phyloP scores from a whole-genome alignment of 106 monocot genomes.

The Dactylorhiza incarnata region DNA sequence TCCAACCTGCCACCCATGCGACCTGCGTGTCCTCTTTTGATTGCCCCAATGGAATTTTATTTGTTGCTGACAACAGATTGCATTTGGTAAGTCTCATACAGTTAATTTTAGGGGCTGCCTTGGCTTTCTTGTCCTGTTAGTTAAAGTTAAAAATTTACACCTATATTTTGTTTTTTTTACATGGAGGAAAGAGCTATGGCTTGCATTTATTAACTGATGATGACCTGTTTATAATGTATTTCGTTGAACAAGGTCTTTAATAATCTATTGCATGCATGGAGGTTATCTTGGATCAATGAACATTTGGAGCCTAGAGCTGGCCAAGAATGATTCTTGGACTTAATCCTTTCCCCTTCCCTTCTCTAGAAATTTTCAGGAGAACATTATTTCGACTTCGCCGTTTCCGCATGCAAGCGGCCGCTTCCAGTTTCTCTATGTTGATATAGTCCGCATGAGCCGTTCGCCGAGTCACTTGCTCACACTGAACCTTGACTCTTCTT shows the following conservation, averaged over 20 bases:
- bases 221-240: not conserved
- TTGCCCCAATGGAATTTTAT: constrained; percentile 77
- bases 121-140: not conserved
- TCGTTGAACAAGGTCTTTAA: no score
- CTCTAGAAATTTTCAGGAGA: no score
- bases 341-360: no score
- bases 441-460: no score
- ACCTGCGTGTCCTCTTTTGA: constrained; percentile 68
- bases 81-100: constrained; percentile 56
- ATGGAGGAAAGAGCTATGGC: not conserved
- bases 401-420: no score
- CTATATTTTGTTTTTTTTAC: not conserved
- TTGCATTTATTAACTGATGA: not conserved
- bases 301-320: no score
- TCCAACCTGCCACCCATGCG: constrained; percentile 85
- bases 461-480: no score
- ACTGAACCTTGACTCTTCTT: no score
- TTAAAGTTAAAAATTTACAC: not conserved
- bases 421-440: no score
- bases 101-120: not conserved
- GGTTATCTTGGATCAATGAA: not conserved
- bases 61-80: constrained; percentile 78
- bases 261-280: not conserved
- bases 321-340: no score
- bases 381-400: no score